Evolutionary conservation across 345 rosid genomes (phyloP).

Genomic region (Microthlaspi erraticum): DNA sequence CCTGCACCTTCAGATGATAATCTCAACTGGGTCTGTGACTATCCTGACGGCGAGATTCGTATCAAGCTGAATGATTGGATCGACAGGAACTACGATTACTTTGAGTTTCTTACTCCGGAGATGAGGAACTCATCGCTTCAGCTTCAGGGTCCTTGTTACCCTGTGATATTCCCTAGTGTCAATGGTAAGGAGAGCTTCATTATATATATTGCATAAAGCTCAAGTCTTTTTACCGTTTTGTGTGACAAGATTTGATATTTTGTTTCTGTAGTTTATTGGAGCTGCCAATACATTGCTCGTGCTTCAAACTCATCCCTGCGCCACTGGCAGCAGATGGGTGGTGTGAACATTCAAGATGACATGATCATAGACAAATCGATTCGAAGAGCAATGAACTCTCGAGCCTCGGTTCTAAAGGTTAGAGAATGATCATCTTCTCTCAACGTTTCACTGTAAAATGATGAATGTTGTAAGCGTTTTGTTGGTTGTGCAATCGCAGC

Average conservation of each 20-base stretch:
- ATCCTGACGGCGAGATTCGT: constrained; percentile 95
- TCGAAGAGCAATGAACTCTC: constrained; percentile 76
- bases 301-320: constrained; percentile 82
- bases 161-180: constrained; percentile 86
- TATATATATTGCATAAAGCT: constrained; percentile 1
- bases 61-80: constrained; percentile 84
- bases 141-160: constrained; percentile 99
- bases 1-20: constrained; percentile 81
- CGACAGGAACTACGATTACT: constrained; percentile 86
- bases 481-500: constrained; percentile 56
- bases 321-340: constrained; percentile 97
- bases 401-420: constrained; percentile 91
- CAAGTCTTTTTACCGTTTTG: neutral
- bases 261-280: constrained; percentile 75
- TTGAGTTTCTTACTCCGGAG: constrained; percentile 86
- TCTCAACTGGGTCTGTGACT: constrained; percentile 95
- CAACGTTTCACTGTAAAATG: neutral
- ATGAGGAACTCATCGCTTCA: constrained; percentile 93
- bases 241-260: constrained; percentile 13
- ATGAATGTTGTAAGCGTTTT: constrained; percentile 6
- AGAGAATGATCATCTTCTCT: constrained; percentile 23
- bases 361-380: constrained; percentile 85
- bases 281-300: constrained; percentile 88
- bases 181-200: constrained; percentile 60
- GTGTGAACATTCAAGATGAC: constrained; percentile 79